Percentiles rank a stretch among this genome's conserved stretches.
phyloP scores from a whole-genome alignment of 768 basidiomycete genomes.

The Phylloporus sp. region DNA sequence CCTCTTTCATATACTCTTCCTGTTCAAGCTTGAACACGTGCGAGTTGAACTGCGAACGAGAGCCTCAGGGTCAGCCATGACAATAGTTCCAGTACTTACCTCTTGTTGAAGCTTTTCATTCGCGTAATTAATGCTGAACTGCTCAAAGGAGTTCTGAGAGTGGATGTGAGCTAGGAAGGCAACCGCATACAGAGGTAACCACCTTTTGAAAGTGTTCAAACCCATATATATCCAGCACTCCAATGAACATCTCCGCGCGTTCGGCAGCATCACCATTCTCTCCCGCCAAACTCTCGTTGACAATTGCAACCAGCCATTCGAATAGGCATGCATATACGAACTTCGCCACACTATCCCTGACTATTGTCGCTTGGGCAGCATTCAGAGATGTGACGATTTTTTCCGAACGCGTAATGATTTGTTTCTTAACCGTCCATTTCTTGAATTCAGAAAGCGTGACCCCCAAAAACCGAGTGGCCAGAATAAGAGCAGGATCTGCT shows the following conservation, averaged over 20 bases:
- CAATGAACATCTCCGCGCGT: constrained; percentile 96
- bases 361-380: constrained; percentile 86
- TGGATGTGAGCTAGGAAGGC: constrained; percentile 3
- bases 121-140: constrained; percentile 99
- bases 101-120: constrained; percentile 98
- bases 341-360: constrained; percentile 95
- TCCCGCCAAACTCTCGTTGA: constrained; percentile 96
- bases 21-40: constrained; percentile 99
- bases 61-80: constrained; percentile 10
- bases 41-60: constrained; percentile 78
- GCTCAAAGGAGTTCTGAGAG: constrained; percentile 84
- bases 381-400: constrained; percentile 90
- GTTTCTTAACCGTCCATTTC: constrained; percentile 99
- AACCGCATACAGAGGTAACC: neutral
- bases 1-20: constrained; percentile 97
- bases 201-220: constrained; percentile 98
- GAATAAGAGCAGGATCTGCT: constrained; percentile 69
- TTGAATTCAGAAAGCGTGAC: constrained; percentile 91
- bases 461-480: constrained; percentile 88
- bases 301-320: constrained; percentile 96
- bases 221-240: constrained; percentile 96
- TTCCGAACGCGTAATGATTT: constrained; percentile 89
- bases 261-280: constrained; percentile 89
- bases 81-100: constrained; percentile 41
- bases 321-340: constrained; percentile 99